phyloP scores from a whole-genome alignment of 805 yeast genomes.

The Suhomyces sp. region DNA sequence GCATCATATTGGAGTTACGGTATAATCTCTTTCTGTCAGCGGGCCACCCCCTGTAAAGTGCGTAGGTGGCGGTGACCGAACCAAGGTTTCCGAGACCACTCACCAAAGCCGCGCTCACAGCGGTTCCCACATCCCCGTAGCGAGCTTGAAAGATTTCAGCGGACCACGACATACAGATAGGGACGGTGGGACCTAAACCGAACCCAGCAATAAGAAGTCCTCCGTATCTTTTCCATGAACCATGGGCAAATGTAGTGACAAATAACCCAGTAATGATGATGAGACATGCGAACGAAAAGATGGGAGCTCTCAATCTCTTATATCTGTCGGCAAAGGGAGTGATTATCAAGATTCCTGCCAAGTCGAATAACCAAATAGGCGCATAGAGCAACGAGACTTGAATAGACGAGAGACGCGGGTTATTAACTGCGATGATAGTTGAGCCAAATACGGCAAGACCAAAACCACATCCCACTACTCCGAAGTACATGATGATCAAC shows the following conservation, averaged over 20 bases:
- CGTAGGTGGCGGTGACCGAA: constrained; percentile 81
- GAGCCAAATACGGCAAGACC: constrained; percentile 86
- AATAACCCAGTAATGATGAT: constrained; percentile 73
- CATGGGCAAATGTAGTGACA: constrained; percentile 72
- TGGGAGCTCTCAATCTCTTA: constrained; percentile 54
- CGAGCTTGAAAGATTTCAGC: constrained; percentile 68
- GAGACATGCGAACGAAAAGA: constrained; percentile 60
- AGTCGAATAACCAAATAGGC: constrained; percentile 87
- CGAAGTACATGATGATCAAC: constrained; percentile 81
- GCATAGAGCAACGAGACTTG: constrained; percentile 75
- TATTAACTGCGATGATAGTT: constrained; percentile 63
- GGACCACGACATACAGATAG: constrained; percentile 81
- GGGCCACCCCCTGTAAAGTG: constrained; percentile 86
- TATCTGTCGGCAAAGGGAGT: constrained; percentile 79
- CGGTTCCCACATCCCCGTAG: constrained; percentile 83
- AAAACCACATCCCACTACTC: constrained; percentile 88
- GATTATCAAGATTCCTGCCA: constrained; percentile 66
- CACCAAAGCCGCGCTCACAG: constrained; percentile 78
- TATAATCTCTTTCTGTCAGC: constrained; percentile 61
- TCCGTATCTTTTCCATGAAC: constrained; percentile 73
- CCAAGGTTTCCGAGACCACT: constrained; percentile 88
- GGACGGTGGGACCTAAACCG: constrained; percentile 90
- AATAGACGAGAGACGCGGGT: constrained; percentile 62
- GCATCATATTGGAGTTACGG: constrained; percentile 77
- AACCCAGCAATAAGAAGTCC: constrained; percentile 81